Conservation (phyloP, 441 rosid species). For the Dalechampia spathulata region DNA sequence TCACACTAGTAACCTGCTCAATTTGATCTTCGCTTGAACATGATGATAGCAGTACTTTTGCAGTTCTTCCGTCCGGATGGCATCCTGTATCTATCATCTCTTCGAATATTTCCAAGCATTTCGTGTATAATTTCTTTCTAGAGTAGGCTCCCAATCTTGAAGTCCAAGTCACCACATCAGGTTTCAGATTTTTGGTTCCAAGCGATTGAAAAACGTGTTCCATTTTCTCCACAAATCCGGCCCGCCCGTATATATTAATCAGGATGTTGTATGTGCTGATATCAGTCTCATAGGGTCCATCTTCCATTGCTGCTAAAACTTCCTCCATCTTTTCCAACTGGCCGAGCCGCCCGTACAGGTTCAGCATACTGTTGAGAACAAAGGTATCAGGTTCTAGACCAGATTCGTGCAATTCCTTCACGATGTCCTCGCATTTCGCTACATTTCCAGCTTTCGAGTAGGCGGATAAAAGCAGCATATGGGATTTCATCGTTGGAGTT, state of each 20-base stretch:
- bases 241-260: conserved; percentile 71
- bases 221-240: conserved; percentile 66
- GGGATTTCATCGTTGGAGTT: conserved; percentile 85
- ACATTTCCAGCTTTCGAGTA: conserved; percentile 61
- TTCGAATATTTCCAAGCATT: conserved; percentile 69
- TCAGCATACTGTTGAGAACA: conserved; percentile 75
- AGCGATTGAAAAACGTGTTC: conserved; percentile 51
- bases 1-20: conserved; percentile 62
- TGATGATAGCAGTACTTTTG: conserved; percentile 72
- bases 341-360: conserved; percentile 72
- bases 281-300: conserved; percentile 44
- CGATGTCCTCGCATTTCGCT: conserved; percentile 62
- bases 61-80: conserved; percentile 80
- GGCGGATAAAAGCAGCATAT: conserved; percentile 80
- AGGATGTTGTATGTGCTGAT: conserved; percentile 83
- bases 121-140: conserved; percentile 61
- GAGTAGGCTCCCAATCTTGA: conserved; percentile 74
- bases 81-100: conserved; percentile 89
- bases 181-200: conserved; percentile 32
- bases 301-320: conserved; percentile 57
- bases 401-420: conserved; percentile 55
- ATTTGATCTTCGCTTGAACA: conserved; percentile 70
- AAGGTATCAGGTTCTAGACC: conserved; percentile 78
- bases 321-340: conserved; percentile 75
- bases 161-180: conserved; percentile 94